Evolutionary conservation across 208 protist genomes (phyloP).

Genomic region (Acanthamoeba healyi): DNA sequence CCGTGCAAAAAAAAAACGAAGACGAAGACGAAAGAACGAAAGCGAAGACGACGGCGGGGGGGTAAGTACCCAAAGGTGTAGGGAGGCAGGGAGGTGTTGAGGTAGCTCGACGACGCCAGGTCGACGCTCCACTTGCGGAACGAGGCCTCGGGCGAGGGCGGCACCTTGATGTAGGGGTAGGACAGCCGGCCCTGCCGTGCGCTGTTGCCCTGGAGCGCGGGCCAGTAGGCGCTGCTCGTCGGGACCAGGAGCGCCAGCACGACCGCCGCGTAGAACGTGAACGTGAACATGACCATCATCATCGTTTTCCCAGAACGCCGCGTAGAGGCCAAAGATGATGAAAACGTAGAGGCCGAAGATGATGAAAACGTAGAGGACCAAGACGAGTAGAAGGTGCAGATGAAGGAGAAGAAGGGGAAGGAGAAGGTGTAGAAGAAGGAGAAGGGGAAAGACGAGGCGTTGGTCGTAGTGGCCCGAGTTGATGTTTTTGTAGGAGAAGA

Average conservation of each 20-base stretch:
- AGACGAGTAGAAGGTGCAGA: neutral
- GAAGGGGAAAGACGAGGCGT: neutral
- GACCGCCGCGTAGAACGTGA: too few relatives aligned
- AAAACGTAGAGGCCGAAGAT: neutral
- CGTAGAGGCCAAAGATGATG: neutral
- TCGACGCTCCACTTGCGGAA: conserved; percentile 24
- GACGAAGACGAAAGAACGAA: neutral
- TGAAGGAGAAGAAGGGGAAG: neutral
- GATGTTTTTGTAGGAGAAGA: too few relatives aligned
- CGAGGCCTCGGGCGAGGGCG: neutral
- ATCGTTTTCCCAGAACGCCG: too few relatives aligned
- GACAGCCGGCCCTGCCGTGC: conserved; percentile 6
- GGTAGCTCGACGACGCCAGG: neutral
- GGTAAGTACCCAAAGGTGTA: conserved; percentile 23
- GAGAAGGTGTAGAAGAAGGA: neutral
- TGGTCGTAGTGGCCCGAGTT: too few relatives aligned
- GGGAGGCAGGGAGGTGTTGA: neutral
- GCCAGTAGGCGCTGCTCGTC: conserved; percentile 8
- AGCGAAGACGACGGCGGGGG: neutral
- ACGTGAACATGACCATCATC: too few relatives aligned
- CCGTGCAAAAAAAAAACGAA: neutral
- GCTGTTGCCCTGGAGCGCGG: conserved; percentile 34
- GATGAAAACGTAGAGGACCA: neutral
- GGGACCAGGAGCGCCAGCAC: neutral
- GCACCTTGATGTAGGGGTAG: conserved; percentile 7